Evolutionary conservation across 768 basidiomycete species (phyloP), one percentile per base, ranked within the genome.

Genomic region (Calvatia gigantea): DNA sequence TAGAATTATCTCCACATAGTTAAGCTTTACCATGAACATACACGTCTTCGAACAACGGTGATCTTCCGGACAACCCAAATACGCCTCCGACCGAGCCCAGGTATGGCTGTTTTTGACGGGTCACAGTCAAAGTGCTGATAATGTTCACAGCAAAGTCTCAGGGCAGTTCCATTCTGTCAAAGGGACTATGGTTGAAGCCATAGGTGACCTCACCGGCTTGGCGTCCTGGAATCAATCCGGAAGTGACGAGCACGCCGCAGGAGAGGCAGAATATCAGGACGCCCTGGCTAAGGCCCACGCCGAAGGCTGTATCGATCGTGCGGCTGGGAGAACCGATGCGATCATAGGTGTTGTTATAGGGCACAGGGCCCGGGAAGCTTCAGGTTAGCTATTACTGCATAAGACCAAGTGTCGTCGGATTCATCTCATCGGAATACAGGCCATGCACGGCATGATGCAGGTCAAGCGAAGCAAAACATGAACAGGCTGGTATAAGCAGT

Each of bases 371-470:
- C 70, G 78, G 62, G 68, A 77, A 60, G 57, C 62, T 31, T 54
- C 63, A 35, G 76, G 77, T 75, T 47, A 17, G 64, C 4, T 21
- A 3, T 8, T 21, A 17, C 39, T 12, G 11, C 6, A n/a, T 29
- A 9, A 42, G 14, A 1, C n/a, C 15, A 4, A 17, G 14, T n/a
- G 3, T 42, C 14, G 27, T 17, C 19, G 21, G 5, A 42, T 23
- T 17, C 14, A 4, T 27, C 4, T 39, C 3, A n/a, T n/a, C n/a
- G n/a, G n/a, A 11, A 14, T 25, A 6, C 21, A 82, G 82, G 83
- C 1, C 82, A 83, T 46, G 50, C 68, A 12, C 73, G 66, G 48
- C 75, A 79, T 0, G 80, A 83, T 51, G 82, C 83, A 54, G 83
- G 82, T 0, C 58, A 74, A 51, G 60, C 72, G 2, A 75, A 83